These are phyloP conservation scores for Suillus decipiens DNA, from an alignment of 768 basidiomycete species.

Conservation along the genomic window DNA sequence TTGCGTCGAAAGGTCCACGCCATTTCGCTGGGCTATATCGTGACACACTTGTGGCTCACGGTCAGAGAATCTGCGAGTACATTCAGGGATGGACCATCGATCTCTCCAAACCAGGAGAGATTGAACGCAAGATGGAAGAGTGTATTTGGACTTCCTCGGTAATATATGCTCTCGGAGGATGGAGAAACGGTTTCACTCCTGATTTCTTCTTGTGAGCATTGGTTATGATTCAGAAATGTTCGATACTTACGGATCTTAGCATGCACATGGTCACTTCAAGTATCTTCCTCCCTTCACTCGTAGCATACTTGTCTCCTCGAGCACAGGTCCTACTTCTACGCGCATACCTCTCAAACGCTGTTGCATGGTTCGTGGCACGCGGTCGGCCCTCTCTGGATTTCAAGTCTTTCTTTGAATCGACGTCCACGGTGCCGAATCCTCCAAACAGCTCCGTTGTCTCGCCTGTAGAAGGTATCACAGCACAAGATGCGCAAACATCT, in stretches of 20 bases:
- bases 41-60: constrained; percentile 5
- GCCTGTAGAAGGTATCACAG: not conserved
- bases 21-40: constrained; percentile 26
- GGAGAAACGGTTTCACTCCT: constrained; percentile 42
- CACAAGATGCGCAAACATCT: constrained; percentile 24
- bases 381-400: constrained; percentile 35
- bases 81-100: constrained; percentile 48
- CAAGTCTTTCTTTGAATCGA: constrained; percentile 28
- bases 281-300: constrained; percentile 29
- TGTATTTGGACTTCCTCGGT: constrained; percentile 55
- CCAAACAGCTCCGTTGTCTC: not conserved
- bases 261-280: constrained; percentile 35
- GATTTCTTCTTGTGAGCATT: constrained; percentile 55
- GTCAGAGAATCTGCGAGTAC: constrained; percentile 15
- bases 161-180: constrained; percentile 58
- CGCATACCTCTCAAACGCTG: constrained; percentile 23
- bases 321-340: constrained; percentile 32
- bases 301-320: constrained; percentile 20
- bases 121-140: constrained; percentile 62
- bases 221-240: not conserved
- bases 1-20: constrained; percentile 17
- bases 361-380: constrained; percentile 31
- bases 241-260: constrained; percentile 16
- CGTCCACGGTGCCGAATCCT: not conserved
- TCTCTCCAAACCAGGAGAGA: constrained; percentile 33